Conservation (phyloP, 2,329 filamentous ascomycete species). For the Xylariaceae sp. region DNA sequence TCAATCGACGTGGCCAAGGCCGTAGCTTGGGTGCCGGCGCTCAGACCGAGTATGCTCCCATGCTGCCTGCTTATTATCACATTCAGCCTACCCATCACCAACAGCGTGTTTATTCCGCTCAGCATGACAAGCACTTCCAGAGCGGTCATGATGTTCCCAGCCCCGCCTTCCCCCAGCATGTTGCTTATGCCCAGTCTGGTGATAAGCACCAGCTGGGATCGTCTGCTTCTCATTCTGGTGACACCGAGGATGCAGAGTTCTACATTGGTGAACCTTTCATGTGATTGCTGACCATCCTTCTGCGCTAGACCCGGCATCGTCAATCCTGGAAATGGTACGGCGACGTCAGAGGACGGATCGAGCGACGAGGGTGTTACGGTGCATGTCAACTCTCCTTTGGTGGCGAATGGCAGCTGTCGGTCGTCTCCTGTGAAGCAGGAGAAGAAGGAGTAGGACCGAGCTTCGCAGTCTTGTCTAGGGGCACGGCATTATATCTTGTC, state of each 20-base stretch:
- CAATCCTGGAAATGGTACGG: slow-evolving; percentile 35
- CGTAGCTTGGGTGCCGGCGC: slow-evolving; percentile 14
- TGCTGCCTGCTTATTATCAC: slow-evolving; percentile 2
- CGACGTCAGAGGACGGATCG: slow-evolving; percentile 42
- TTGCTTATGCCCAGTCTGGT: too few relatives aligned
- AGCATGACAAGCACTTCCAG: too few relatives aligned
- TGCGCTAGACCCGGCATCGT: slow-evolving; percentile 38
- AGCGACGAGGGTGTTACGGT: slow-evolving; percentile 54
- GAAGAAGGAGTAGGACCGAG: slow-evolving; percentile 29
- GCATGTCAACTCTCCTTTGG: slow-evolving; percentile 45
- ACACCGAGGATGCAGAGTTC: too few relatives aligned
- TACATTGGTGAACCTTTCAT: not conserved
- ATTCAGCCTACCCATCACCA: slow-evolving; percentile 1
- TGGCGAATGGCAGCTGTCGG: slow-evolving; percentile 42
- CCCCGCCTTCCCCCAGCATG: too few relatives aligned
- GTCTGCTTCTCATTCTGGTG: too few relatives aligned
- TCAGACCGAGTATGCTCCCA: slow-evolving; percentile 20
- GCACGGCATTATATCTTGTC: slow-evolving; percentile 22
- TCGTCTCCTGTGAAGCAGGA: slow-evolving; percentile 47
- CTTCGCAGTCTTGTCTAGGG: slow-evolving; percentile 19
- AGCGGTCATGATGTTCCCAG: too few relatives aligned
- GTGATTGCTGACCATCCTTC: slow-evolving; percentile 31
- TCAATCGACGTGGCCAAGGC: slow-evolving; percentile 15
- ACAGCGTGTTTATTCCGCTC: too few relatives aligned
- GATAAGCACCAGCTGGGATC: too few relatives aligned